Conservation (phyloP, 2,329 filamentous ascomycete species). For the Ophiocordyceps polyrhachis-furcata region DNA sequence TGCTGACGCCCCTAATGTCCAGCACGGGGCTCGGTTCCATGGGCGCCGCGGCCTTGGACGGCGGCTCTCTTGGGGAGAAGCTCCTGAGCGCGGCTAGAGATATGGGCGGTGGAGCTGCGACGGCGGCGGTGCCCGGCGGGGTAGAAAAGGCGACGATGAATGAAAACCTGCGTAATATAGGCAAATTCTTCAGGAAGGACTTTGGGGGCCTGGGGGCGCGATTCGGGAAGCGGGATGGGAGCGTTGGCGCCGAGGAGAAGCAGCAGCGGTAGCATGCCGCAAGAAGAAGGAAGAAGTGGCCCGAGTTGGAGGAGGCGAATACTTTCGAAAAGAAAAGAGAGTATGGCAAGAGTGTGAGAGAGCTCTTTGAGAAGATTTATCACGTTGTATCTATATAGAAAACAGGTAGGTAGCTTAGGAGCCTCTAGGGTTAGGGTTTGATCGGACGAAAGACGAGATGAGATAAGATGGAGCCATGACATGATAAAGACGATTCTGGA, state of each 20-base stretch:
- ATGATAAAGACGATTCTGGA: too few relatives aligned
- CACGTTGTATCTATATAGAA: too few relatives aligned
- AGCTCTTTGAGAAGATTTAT: too few relatives aligned
- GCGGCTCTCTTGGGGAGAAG: conserved; percentile 67
- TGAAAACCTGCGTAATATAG: conserved; percentile 87
- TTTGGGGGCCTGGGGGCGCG: conserved; percentile 56
- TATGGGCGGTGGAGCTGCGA: conserved; percentile 41
- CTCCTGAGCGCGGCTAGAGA: conserved; percentile 77
- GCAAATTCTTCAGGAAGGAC: conserved; percentile 88
- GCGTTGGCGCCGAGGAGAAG: conserved; percentile 10
- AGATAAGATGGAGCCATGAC: too few relatives aligned
- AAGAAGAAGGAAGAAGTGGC: background rate
- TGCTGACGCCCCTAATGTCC: conserved; percentile 49
- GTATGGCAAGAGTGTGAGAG: too few relatives aligned
- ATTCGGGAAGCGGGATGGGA: conserved; percentile 45
- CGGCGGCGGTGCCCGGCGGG: conserved; percentile 13
- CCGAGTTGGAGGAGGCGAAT: too few relatives aligned
- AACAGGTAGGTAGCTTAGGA: too few relatives aligned
- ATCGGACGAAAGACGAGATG: too few relatives aligned
- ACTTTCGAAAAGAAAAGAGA: too few relatives aligned
- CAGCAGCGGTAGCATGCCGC: conserved; percentile 1
- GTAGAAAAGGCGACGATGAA: conserved; percentile 56
- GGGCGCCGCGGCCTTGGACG: conserved; percentile 46
- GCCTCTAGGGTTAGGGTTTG: too few relatives aligned
- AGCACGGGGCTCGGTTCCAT: conserved; percentile 16